A percentile compares a stretch with the other conserved stretches of the same genome.
These are phyloP conservation scores for Thozetella sp. DNA, from an alignment of 495 filamentous ascomycete genomes.

Conservation along the genomic window DNA sequence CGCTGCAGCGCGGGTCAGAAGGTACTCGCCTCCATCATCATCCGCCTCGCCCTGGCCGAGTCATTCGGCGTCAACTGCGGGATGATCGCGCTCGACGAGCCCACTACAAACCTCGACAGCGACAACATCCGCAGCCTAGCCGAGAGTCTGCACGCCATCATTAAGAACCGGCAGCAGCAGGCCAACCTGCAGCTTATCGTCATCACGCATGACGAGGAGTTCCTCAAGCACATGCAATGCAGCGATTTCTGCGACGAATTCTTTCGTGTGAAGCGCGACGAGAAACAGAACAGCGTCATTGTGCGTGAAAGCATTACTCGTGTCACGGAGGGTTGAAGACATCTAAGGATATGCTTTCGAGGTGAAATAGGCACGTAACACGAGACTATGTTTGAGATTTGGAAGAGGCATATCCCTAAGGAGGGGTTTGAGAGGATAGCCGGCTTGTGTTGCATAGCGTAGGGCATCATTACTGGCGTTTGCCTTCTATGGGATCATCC, in stretches of 20 bases:
- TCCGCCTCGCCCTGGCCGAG: conserved; percentile 93
- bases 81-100: conserved; percentile 95
- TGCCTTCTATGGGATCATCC: neutral
- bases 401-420: too few species aligned
- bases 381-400: too few species aligned
- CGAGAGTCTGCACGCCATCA: conserved; percentile 82
- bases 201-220: conserved; percentile 99
- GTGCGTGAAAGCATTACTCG: conserved; percentile 68
- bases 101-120: conserved; percentile 93
- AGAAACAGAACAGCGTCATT: conserved; percentile 86
- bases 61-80: conserved; percentile 97
- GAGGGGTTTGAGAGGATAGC: too few species aligned
- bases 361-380: too few species aligned
- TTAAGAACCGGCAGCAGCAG: conserved; percentile 80
- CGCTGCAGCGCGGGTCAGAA: conserved; percentile 96
- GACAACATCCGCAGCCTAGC: conserved; percentile 94
- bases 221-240: conserved; percentile 89
- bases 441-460: neutral
- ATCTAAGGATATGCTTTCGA: too few species aligned
- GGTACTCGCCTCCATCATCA: conserved; percentile 96
- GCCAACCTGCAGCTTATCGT: conserved; percentile 97
- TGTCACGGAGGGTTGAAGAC: conserved; percentile 35
- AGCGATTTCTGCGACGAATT: conserved; percentile 94
- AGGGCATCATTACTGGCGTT: neutral
- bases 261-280: conserved; percentile 80